Evolutionary conservation across 176 grass and related monocot genomes (phyloP), one percentile per base, ranked within the genome.

Genomic region (Aegilops tauschii): DNA sequence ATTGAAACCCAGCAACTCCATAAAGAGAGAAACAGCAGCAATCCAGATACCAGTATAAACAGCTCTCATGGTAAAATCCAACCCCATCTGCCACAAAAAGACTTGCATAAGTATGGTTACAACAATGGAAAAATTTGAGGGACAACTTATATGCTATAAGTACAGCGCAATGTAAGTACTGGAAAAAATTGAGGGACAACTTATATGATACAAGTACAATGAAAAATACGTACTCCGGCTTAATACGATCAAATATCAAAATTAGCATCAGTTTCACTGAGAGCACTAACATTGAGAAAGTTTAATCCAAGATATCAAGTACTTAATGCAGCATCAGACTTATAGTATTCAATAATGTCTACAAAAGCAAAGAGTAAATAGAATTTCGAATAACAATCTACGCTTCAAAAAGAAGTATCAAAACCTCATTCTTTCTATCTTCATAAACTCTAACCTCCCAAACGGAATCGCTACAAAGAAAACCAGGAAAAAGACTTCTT

Each of bases 1-100:
- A 76, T 93, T 96, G 86, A 98, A 96, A 74, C 93, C 96, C 82
- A 96, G 84, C 90, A 99, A 94, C 76, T 99, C 94, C 97, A 99
- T 94, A 65, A 96, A 99, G 67, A 99, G 88, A 85, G 94, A 91
- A 88, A 88, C 14, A 63, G 97, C 89, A 87, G 97, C 97, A 80
- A 94, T 90, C 97, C 97, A 96, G 65, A 96, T 82, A 88, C 94
- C 92, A 79, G 92, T 96, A 69, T 99, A 99, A 82, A 96, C 85
- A 80, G 94, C 94, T 91, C 88, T 99, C 74, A 65, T 75, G 81
- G 87, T 86, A 90, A 99, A 99, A 86, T 99, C 87, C 79, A 94
- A 90, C 5, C 97, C 97, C 97, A 99, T 99, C 97, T 99, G 86
- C 20, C 71, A 77, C 80, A 83, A 56, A 94, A 30, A 77, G 92